Evolutionary conservation across 2,329 filamentous ascomycete species (phyloP).

Genomic region (Pestalotiopsis sp.): DNA sequence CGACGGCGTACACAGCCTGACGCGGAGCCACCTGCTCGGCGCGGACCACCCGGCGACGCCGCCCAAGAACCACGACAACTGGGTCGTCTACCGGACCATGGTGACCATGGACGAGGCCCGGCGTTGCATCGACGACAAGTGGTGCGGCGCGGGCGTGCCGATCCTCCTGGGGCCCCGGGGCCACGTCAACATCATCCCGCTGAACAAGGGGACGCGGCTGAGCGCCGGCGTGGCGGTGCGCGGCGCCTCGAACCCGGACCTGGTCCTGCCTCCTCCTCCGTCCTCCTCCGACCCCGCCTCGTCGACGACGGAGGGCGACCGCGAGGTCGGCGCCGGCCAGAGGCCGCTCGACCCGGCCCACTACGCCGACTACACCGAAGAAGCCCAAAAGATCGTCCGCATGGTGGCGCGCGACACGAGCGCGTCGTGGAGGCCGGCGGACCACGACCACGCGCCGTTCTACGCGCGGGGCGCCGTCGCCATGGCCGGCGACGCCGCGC

Average conservation of each 20-base stretch:
- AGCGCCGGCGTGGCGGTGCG: conserved; percentile 36
- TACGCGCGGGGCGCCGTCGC: conserved; percentile 28
- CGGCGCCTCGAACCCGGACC: conserved; percentile 18
- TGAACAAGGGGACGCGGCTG: conserved; percentile 35
- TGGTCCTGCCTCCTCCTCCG: not conserved
- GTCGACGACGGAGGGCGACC: not conserved
- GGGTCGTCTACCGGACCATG: conserved; percentile 33
- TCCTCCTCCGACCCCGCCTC: not conserved
- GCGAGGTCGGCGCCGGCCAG: conserved; percentile 4
- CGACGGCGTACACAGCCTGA: conserved; percentile 37
- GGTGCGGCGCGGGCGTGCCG: conserved; percentile 30
- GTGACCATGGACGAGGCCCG: conserved; percentile 28
- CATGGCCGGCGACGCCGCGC: conserved; percentile 37
- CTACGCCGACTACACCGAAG: conserved; percentile 32
- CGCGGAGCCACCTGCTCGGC: conserved; percentile 32
- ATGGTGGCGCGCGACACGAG: conserved; percentile 32
- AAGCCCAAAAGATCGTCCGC: conserved; percentile 32
- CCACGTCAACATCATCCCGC: conserved; percentile 35
- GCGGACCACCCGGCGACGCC: conserved; percentile 28
- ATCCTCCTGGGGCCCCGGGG: conserved; percentile 34
- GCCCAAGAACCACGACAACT: conserved; percentile 35
- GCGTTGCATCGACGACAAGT: conserved; percentile 29
- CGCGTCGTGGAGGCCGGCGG: conserved; percentile 32
- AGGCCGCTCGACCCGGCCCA: conserved; percentile 27
- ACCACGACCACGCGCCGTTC: conserved; percentile 36